Base-by-base conservation (phyloP, 163 green algal species). In the Prototheca cutis region DNA sequence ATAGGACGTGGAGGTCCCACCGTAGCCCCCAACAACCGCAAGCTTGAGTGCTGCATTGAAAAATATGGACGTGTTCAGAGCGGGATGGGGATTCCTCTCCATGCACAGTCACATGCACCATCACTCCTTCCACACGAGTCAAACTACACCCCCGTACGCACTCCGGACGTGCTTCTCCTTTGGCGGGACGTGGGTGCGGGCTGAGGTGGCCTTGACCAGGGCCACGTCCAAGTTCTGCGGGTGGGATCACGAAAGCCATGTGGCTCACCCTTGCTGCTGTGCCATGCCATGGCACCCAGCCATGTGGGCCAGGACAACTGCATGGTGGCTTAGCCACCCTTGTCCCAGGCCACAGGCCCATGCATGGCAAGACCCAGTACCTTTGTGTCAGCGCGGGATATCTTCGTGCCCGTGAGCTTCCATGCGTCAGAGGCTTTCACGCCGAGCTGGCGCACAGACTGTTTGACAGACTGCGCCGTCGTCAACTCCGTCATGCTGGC, bases 111-210 rank as follows among this genome's bases (percentile, higher is more conserved):
- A 23, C 4, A 5, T 36, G 3, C 24, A 8, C 40, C 23, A 25
- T 6, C 33, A 39, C 8, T 39, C 4, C 39, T 23, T 29, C 21
- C 17, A 58, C 24, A 48, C 36, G 13, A 45, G 17, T 45, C 36
- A 45, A 10, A 15, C 13, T 15, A 15, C 36, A 10, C 17, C 1
- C 3, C 1, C 17, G 4, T 21, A 27, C 62, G 70, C 59, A 84
- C 79, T 89, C 21, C 68, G 66, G 6, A 93, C 87, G 53, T 93
- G 85, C 74, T 93, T 94, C 67, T 94, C 85, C 65, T 94, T 93
- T 5, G 85, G 84, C 30, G 84, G 72, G 0, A 90, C 77, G 53
- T 86, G 78, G 27, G 70, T 88, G 58, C 65, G 74, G 54, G 42
- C 79, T 24, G 54, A 71, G n/a, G 85, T 93, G 18, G 84, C 76